phyloP scores from a whole-genome alignment of 2,329 filamentous ascomycete genomes.

The Cytospora schulzeri region DNA sequence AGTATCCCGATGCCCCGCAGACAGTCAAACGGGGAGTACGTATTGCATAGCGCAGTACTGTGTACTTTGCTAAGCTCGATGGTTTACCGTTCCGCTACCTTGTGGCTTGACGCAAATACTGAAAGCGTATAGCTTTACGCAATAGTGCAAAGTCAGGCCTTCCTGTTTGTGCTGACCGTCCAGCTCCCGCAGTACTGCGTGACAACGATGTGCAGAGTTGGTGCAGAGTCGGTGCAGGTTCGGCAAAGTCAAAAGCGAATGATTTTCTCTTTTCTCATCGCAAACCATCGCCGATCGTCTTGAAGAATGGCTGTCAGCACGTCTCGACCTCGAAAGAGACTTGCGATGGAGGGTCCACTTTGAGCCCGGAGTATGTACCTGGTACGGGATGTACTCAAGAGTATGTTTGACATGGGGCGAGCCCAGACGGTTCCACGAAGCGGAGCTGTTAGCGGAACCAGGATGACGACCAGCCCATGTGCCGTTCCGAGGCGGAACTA shows the following conservation, averaged over 20 bases:
- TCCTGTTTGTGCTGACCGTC: background rate
- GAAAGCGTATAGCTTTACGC: background rate
- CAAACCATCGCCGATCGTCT: background rate
- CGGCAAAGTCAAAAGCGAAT: background rate
- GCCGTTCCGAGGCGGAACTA: constrained; percentile 23
- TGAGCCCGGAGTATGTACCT: background rate
- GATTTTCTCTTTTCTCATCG: background rate
- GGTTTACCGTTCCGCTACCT: background rate
- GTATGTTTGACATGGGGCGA: constrained; percentile 7
- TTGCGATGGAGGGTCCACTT: background rate
- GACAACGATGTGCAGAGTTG: background rate
- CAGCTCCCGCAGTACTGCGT: background rate
- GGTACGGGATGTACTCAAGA: constrained; percentile 6
- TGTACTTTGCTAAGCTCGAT: background rate
- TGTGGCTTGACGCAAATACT: background rate
- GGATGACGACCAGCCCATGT: constrained; percentile 17
- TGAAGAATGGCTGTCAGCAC: background rate
- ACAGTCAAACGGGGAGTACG: background rate
- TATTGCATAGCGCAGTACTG: background rate
- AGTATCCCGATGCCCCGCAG: background rate
- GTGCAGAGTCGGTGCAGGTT: background rate
- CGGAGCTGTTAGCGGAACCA: constrained; percentile 24
- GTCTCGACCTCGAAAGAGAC: background rate
- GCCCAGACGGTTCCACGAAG: constrained; percentile 20
- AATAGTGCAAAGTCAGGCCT: background rate